Evolutionary conservation across 2,329 filamentous ascomycete genomes (phyloP).

Genomic region (Fusarium duplospermum): DNA sequence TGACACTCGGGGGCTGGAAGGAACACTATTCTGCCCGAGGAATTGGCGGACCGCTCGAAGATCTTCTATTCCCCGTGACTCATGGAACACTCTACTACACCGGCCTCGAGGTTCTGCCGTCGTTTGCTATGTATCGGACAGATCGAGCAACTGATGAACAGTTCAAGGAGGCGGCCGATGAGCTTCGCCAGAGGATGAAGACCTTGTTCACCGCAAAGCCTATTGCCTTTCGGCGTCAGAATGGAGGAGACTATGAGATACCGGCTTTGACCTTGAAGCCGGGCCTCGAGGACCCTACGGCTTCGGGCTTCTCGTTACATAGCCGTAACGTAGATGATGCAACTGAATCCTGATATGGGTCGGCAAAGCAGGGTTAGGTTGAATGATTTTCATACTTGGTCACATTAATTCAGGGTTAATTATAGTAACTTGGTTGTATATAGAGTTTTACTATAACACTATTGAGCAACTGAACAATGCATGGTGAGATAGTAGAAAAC

Average conservation of each 20-base stretch:
- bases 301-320: constrained; percentile 10
- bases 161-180: background rate
- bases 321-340: background rate
- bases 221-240: constrained; percentile 16
- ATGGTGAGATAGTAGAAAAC: background rate
- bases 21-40: constrained; percentile 23
- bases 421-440: background rate
- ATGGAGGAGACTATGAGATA: constrained; percentile 27
- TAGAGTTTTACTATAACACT: background rate
- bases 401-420: background rate
- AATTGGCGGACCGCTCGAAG: constrained; percentile 16
- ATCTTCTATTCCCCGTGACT: constrained; percentile 20
- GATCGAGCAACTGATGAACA: background rate
- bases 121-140: constrained; percentile 10
- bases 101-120: constrained; percentile 17
- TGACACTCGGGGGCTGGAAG: background rate
- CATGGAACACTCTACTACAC: constrained; percentile 24
- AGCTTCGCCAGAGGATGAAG: constrained; percentile 11
- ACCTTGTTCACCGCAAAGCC: constrained; percentile 2
- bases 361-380: background rate
- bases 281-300: background rate
- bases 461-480: background rate
- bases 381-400: background rate
- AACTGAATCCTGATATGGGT: background rate
- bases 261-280: constrained; percentile 8